Evolutionary conservation across 441 rosid genomes (phyloP), one percentile per base, ranked within the genome.

Genomic region (Mallotus repandus): DNA sequence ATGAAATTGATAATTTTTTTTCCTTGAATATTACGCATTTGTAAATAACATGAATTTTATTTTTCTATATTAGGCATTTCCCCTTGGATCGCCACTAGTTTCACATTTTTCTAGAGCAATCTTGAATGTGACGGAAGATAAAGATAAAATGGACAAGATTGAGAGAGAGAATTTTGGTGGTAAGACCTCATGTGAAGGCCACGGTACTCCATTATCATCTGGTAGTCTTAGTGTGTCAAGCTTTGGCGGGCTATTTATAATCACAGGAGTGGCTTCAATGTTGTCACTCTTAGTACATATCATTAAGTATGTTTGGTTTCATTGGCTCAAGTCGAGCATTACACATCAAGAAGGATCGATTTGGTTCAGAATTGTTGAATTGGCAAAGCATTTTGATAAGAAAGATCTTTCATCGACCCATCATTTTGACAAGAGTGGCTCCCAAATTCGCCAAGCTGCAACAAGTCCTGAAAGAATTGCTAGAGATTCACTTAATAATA

Each of bases 191-290:
- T 82, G 88, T 73, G 63, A 68, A 69, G 86, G 75, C 61, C 81
- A 72, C 65, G 50, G 1, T 4, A 18, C 78, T 13, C 0, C 32
- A 13, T 57, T 68, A 49, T 71, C 82, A 8, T 78, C 84, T 0
- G 81, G 74, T 66, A 72, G 83, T 59, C 87, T 85, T 2, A 66
- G 76, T 14, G 58, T 84, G 5, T 25, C 77, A 38, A 82, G 82
- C 86, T 85, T 88, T 21, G 78, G 76, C 50, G 90, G 88, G 4
- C 82, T 85, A 2, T 88, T 86, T 76, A 49, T 86, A 70, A 76
- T 88, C 74, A 76, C 84, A 11, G 86, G 83, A 46, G 13, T 68
- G 14, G 84, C 84, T 79, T 71, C 84, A 7, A 15, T 78, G 14
- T 78, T 67, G 21, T 71, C 92, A 2, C 50, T 63, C 11, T 19